Percentiles rank a stretch among this genome's conserved stretches.
Conservation (phyloP, 2,329 filamentous ascomycete genomes). For the Fusarium sulawesiense region DNA sequence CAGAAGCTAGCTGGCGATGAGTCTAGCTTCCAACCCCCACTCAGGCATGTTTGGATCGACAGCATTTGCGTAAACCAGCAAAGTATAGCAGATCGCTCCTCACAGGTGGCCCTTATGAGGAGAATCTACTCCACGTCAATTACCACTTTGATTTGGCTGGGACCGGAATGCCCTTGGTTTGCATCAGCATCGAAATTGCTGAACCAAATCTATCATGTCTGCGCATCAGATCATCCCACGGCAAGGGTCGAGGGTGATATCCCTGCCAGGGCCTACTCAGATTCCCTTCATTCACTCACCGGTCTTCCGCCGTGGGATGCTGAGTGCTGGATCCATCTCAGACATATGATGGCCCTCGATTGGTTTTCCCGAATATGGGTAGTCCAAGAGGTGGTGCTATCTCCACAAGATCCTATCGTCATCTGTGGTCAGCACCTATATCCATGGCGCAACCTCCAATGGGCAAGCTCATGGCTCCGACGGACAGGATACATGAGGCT, state of each 20-base stretch:
- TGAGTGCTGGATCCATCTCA: not conserved
- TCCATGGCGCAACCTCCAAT: not conserved
- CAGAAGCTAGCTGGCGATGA: not conserved
- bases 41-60: not conserved
- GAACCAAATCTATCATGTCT: not conserved
- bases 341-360: not conserved
- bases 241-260: not conserved
- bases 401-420: not conserved
- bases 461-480: not conserved
- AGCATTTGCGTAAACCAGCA: not conserved
- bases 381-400: not conserved
- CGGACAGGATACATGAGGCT: not conserved
- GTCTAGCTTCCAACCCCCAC: not conserved
- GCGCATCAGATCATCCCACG: accelerated
- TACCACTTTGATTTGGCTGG: not conserved
- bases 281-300: not conserved
- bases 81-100: not conserved
- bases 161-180: not conserved
- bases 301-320: not conserved
- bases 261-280: not conserved
- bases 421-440: not conserved
- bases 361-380: conserved; percentile 4
- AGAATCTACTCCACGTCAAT: not conserved
- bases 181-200: not conserved
- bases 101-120: not conserved